phyloP scores from a whole-genome alignment of 306 rosid genomes.

The Canavalia gladiata region DNA sequence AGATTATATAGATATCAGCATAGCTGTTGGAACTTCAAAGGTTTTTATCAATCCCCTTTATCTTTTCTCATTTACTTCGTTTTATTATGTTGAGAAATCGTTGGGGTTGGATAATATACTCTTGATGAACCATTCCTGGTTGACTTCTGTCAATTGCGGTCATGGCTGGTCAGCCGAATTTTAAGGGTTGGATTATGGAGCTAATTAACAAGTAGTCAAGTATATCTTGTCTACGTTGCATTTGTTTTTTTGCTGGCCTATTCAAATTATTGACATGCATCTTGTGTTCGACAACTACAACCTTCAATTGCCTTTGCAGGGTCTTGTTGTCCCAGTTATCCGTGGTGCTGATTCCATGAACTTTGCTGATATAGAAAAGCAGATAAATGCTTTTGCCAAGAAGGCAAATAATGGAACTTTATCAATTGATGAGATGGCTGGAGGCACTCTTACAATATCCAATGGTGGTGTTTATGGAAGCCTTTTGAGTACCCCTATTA shows the following conservation, averaged over 20 bases:
- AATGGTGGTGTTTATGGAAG: constrained; percentile 92
- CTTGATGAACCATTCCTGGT: constrained; percentile 2
- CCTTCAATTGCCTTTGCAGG: constrained; percentile 54
- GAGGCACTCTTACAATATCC: constrained; percentile 86
- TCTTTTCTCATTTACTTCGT: constrained; percentile 33
- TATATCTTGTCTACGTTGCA: neutral
- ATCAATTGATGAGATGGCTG: constrained; percentile 92
- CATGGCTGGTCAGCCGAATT: constrained; percentile 23
- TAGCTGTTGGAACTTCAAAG: constrained; percentile 89
- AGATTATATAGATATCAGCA: constrained; percentile 82
- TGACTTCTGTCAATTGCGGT: constrained; percentile 33
- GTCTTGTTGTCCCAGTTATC: constrained; percentile 85
- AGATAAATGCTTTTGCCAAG: constrained; percentile 78
- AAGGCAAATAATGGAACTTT: constrained; percentile 79
- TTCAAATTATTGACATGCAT: neutral
- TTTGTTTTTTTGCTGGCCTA: too few relatives aligned
- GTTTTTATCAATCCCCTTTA: constrained; percentile 49
- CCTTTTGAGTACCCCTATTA: constrained; percentile 87
- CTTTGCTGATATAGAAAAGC: constrained; percentile 86
- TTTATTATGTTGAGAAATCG: constrained; percentile 30
- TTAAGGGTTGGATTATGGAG: constrained; percentile 33
- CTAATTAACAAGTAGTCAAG: neutral
- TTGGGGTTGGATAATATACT: neutral
- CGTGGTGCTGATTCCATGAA: constrained; percentile 76
- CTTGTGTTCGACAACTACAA: constrained; percentile 10